Conservation (phyloP, 163 green algal genomes). For the Scenedesmus sp. region DNA sequence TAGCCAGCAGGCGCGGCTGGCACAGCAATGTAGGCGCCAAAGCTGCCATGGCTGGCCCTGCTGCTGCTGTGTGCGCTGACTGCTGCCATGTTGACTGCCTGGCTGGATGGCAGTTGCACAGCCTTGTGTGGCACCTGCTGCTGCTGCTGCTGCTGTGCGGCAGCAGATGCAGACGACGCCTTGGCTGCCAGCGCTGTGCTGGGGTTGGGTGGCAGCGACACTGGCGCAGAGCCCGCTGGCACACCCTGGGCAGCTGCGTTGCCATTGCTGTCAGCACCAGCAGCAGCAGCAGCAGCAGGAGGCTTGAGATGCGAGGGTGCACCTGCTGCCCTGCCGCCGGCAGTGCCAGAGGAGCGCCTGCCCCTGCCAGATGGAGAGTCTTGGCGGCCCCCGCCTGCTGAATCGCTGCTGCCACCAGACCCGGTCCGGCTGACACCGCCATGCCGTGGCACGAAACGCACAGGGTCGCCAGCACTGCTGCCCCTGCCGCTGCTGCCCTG, state of each 20-base stretch:
- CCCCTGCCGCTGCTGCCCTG: background rate
- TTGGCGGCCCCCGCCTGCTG: background rate
- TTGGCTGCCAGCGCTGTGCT: constrained; percentile 25
- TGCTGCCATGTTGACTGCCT: constrained; percentile 37
- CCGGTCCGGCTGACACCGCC: background rate
- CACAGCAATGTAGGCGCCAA: background rate
- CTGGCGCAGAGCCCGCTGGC: constrained; percentile 1
- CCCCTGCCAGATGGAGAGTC: background rate
- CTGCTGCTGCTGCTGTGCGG: constrained; percentile 12
- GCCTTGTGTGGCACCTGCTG: constrained; percentile 5
- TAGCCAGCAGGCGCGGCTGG: background rate
- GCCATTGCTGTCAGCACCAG: constrained; percentile 18
- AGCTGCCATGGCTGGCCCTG: constrained; percentile 1
- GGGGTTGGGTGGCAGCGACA: constrained; percentile 20
- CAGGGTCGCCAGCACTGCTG: background rate
- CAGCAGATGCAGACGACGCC: background rate
- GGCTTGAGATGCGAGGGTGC: constrained; percentile 28
- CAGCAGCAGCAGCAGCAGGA: background rate
- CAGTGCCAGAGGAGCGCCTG: background rate
- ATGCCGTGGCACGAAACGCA: background rate
- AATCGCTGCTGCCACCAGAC: background rate
- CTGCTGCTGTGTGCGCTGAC: constrained; percentile 27
- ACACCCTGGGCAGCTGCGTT: background rate
- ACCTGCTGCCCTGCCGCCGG: background rate
- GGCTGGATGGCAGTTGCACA: constrained; percentile 23